These are phyloP conservation scores for Gnomoniopsis smithogilvyi DNA, from an alignment of 2,329 filamentous ascomycete species.

Conservation along the genomic window DNA sequence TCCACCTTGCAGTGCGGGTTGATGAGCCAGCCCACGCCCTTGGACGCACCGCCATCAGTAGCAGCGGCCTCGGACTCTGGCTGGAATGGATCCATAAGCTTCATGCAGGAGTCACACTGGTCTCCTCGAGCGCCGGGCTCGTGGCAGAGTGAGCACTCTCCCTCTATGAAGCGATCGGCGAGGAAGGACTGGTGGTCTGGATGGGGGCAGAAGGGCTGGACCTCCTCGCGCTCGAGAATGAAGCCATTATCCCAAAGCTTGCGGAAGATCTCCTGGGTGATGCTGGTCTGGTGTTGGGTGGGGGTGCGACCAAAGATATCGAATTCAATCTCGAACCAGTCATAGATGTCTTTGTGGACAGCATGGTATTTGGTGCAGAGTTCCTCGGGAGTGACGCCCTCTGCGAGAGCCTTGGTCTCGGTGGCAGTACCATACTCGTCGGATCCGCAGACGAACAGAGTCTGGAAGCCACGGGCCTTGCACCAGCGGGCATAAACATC, in stretches of 20 bases:
- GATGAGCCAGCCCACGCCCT: conserved; percentile 39
- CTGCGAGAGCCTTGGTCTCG: conserved; percentile 91
- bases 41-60: conserved; percentile 33
- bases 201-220: conserved; percentile 76
- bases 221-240: conserved; percentile 81
- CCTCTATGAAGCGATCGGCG: conserved; percentile 83
- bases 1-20: conserved; percentile 92
- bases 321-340: conserved; percentile 95
- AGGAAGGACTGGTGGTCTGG: conserved; percentile 73
- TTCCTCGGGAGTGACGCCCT: conserved; percentile 75
- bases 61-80: conserved; percentile 33
- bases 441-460: conserved; percentile 79
- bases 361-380: conserved; percentile 92
- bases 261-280: conserved; percentile 86
- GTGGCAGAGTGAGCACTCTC: conserved; percentile 70
- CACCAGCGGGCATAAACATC: conserved; percentile 83
- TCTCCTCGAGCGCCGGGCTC: conserved; percentile 70
- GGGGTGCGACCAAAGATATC: conserved; percentile 94
- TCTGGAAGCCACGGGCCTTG: conserved; percentile 74
- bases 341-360: conserved; percentile 85
- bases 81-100: conserved; percentile 68
- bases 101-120: conserved; percentile 58
- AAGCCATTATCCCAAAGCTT: conserved; percentile 87
- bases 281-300: conserved; percentile 83
- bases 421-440: conserved; percentile 94